These are phyloP conservation scores for Pleurostoma richardsiae DNA, from an alignment of 2,329 filamentous ascomycete species.

Conservation along the genomic window DNA sequence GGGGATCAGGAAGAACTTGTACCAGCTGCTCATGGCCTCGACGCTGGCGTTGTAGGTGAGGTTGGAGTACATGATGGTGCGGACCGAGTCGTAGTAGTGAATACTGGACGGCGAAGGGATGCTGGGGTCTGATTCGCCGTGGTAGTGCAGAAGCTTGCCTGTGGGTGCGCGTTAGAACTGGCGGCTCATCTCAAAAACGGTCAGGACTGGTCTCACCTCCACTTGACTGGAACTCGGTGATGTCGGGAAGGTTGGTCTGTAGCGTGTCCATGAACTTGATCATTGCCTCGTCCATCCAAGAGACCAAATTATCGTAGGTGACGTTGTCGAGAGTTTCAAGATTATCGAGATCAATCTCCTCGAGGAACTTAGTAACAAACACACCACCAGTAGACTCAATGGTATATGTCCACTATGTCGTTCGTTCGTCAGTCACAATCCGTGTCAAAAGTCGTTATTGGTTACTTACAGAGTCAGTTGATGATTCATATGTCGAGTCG, in stretches of 20 bases:
- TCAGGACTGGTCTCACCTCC: constrained; percentile 16
- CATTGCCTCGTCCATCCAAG: constrained; percentile 44
- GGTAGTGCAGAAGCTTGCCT: constrained; percentile 45
- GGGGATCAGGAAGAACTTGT: constrained; percentile 29
- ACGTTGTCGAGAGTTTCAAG: constrained; percentile 34
- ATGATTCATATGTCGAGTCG: constrained; percentile 19
- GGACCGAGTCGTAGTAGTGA: constrained; percentile 33
- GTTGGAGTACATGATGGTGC: constrained; percentile 32
- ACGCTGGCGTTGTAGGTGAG: constrained; percentile 26
- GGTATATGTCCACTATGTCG: constrained; percentile 17
- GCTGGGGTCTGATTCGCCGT: constrained; percentile 43
- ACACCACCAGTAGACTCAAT: too few relatives aligned
- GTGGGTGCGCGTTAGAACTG: too few relatives aligned
- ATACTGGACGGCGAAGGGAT: constrained; percentile 42
- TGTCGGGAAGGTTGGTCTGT: constrained; percentile 35
- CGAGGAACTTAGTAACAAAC: constrained; percentile 14
- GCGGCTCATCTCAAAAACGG: too few relatives aligned
- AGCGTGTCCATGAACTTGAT: constrained; percentile 41
- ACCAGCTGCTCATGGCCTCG: constrained; percentile 41
- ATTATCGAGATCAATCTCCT: constrained; percentile 13
- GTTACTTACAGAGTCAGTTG: constrained; percentile 7
- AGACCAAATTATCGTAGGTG: constrained; percentile 43
- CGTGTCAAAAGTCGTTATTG: too few relatives aligned
- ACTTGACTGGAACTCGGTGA: constrained; percentile 32
- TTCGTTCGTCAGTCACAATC: constrained; percentile 13